Conservation (phyloP, 2,329 filamentous ascomycete genomes). For the Emergomyces pasteurianus region DNA sequence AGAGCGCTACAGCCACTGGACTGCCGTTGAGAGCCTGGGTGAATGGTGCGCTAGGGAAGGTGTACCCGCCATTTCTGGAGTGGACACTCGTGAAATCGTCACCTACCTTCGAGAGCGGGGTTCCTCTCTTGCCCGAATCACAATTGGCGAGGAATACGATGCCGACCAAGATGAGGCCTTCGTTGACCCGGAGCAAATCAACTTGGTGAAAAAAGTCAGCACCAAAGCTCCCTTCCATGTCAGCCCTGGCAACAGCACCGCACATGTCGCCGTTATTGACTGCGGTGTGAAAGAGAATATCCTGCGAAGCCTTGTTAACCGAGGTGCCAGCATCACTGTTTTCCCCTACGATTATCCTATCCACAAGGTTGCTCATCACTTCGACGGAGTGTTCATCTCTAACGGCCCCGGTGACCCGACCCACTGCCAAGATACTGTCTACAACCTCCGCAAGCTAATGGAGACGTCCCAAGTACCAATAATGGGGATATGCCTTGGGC, state of each 20-base stretch:
- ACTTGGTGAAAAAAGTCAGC: conserved; percentile 89
- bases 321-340: conserved; percentile 82
- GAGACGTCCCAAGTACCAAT: conserved; percentile 81
- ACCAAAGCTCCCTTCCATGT: conserved; percentile 98
- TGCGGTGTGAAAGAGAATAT: conserved; percentile 99
- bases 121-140: conserved; percentile 88
- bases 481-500: conserved; percentile 96
- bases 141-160: conserved; percentile 94
- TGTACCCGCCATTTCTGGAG: conserved; percentile 88
- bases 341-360: conserved; percentile 97
- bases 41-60: conserved; percentile 96
- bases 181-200: conserved; percentile 89
- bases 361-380: conserved; percentile 95
- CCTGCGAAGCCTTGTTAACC: conserved; percentile 80
- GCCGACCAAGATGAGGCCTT: conserved; percentile 96
- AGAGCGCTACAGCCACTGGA: conserved; percentile 95
- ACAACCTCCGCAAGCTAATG: conserved; percentile 84
- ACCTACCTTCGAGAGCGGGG: conserved; percentile 92
- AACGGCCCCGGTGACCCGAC: conserved; percentile 97
- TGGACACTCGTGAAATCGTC: conserved; percentile 94
- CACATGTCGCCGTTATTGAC: conserved; percentile 90
- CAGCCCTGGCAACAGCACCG: conserved; percentile 66
- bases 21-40: conserved; percentile 82
- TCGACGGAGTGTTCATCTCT: conserved; percentile 97
- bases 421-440: conserved; percentile 87